Conservation (phyloP, 257 asterid species). For the Solanum pimpinellifolium region DNA sequence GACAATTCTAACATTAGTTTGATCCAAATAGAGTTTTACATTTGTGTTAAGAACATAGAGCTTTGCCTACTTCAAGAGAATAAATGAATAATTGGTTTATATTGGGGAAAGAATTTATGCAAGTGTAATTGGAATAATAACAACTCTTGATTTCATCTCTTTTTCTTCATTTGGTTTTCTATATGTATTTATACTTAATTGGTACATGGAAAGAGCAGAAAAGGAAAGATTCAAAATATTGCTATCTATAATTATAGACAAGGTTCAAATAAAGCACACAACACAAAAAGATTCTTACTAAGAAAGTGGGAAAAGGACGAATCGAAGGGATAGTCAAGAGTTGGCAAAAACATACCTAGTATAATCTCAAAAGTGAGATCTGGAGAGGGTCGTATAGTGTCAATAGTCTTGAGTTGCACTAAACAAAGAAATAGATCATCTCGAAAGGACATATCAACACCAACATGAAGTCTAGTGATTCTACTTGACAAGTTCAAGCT, state of each 20-base stretch:
- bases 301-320: neutral
- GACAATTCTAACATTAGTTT: neutral
- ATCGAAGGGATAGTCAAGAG: neutral
- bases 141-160: neutral
- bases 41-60: neutral
- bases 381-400: neutral
- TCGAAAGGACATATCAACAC: neutral
- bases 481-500: neutral
- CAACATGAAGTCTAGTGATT: neutral
- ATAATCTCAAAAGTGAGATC: neutral
- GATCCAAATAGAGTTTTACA: neutral
- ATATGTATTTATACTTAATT: neutral
- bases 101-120: neutral
- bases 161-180: neutral
- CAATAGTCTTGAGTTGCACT: neutral
- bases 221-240: neutral
- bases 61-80: neutral
- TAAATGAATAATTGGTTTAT: neutral
- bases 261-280: neutral
- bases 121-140: neutral
- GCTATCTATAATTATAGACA: neutral
- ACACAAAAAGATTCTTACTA: neutral
- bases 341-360: neutral
- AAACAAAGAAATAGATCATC: neutral
- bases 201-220: neutral